Evolutionary conservation across 352 stramenopile genomes (phyloP), one percentile per base, ranked within the genome.

Genomic region (Globisporangium canariense): DNA sequence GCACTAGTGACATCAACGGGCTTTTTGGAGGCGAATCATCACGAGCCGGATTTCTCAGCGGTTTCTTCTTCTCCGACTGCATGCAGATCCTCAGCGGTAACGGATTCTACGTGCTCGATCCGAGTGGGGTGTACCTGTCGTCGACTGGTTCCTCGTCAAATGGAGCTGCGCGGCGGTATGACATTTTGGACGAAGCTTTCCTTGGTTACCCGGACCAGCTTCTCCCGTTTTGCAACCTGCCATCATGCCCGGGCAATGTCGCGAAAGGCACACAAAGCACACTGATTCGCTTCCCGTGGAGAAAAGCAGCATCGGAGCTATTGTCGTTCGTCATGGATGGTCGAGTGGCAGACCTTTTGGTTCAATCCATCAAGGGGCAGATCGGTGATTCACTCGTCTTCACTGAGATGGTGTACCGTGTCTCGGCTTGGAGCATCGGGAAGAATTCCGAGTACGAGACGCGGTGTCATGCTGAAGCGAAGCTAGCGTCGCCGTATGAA

Each of bases 21-120:
- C 64, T 89, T 9, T 90, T 81, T 50, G 67, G 70, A 13, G 69
- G 74, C 40, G 80, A 89, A 34, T 76, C 76, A 16, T 86, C 79
- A 13, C 76, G 78, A 40, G 43, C 73, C 14, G 84, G 79, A 4
- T 68, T 93, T 32, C 66, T 91, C 16, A 79, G 69, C 14, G 82
- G 81, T 0, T 90, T 93, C 60, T 71, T 78, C 18, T 75, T 79
- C n/a, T 82, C 80, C 5, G 81, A 93, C 38, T 93, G 82, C 62
- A 78, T 91, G 66, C 85, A 93, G 60, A 88, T 93, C 66, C 64
- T 93, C 6, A 91, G 79, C 58, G 85, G 81, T 30, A 75, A 86
- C n/a, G 71, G 71, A 0, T 91, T 91, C 53, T 93, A 90, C 55
- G 71, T 93, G 45, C 62, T 93, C n/a, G 85, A 93, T 64, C 85